A percentile compares a stretch with the other conserved stretches of the same genome.
phyloP scores from a whole-genome alignment of 352 stramenopile species.

The Globisporangium spinosum region DNA sequence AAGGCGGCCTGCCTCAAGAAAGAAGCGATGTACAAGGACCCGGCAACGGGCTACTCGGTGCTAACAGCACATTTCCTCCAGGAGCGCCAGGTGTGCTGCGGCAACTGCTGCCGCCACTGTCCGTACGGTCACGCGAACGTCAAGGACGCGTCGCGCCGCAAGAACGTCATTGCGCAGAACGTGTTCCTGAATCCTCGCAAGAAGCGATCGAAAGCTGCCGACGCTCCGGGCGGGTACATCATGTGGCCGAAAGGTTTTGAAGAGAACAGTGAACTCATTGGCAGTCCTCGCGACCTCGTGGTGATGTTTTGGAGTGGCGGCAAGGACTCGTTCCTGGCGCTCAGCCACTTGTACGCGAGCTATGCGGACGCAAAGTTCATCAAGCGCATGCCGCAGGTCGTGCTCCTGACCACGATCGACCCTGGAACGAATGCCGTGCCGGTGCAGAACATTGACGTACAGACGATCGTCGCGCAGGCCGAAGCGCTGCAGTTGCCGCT shows the following conservation, averaged over 20 bases:
- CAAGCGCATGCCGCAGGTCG: slow-evolving; percentile 45
- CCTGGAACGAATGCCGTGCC: slow-evolving; percentile 64
- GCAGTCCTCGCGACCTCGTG: slow-evolving; percentile 38
- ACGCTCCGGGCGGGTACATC: slow-evolving; percentile 13
- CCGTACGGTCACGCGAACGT: slow-evolving; percentile 86
- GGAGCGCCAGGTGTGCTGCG: slow-evolving; percentile 84
- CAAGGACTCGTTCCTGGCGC: slow-evolving; percentile 88
- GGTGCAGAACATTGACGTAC: slow-evolving; percentile 78
- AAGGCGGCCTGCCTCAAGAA: slow-evolving; percentile 56
- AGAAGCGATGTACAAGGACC: slow-evolving; percentile 82
- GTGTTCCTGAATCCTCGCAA: slow-evolving; percentile 34
- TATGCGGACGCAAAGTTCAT: slow-evolving; percentile 23
- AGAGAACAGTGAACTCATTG: not conserved
- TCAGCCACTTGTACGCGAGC: slow-evolving; percentile 36
- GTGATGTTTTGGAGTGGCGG: slow-evolving; percentile 88
- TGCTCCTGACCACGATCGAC: slow-evolving; percentile 89
- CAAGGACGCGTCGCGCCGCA: slow-evolving; percentile 33
- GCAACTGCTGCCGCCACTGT: slow-evolving; percentile 88
- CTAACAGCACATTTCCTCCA: slow-evolving; percentile 81
- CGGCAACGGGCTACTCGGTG: slow-evolving; percentile 80
- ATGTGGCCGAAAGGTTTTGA: slow-evolving; percentile 2
- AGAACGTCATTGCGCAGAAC: slow-evolving; percentile 34
- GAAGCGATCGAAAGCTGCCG: slow-evolving; percentile 4
- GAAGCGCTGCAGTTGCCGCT: slow-evolving; percentile 69
- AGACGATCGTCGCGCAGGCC: slow-evolving; percentile 70